Conservation (phyloP, 352 stramenopile species). For the Globisporangium abappressorium region DNA sequence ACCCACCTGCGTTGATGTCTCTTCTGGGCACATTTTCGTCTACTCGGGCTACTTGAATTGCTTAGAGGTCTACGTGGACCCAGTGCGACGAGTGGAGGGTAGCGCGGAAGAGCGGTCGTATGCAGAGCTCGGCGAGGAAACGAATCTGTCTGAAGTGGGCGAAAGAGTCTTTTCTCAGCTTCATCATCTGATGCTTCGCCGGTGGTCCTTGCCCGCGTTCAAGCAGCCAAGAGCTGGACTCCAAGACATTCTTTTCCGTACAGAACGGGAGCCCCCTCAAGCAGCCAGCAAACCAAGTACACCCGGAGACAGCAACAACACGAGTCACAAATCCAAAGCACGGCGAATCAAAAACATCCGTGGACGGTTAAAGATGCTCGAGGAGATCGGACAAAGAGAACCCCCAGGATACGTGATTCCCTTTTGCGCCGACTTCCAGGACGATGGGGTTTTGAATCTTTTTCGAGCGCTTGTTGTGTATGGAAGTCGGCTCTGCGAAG, state of each 20-base stretch:
- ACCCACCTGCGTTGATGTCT: conserved; percentile 52
- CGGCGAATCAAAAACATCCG: conserved; percentile 65
- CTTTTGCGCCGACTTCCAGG: conserved; percentile 60
- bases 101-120: conserved; percentile 2
- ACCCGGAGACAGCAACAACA: not conserved
- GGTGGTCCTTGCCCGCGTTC: conserved; percentile 40
- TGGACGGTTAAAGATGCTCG: conserved; percentile 36
- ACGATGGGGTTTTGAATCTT: conserved; percentile 38
- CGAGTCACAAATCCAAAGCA: conserved; percentile 35
- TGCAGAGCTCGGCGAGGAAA: conserved; percentile 2
- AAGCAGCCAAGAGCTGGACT: conserved; percentile 43
- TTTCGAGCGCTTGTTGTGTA: conserved; percentile 27
- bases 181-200: conserved; percentile 30
- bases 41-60: conserved; percentile 73
- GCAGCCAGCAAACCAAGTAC: conserved; percentile 11
- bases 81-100: conserved; percentile 2
- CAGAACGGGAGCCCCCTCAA: conserved; percentile 25
- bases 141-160: conserved; percentile 27
- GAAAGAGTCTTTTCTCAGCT: conserved; percentile 31
- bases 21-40: conserved; percentile 49
- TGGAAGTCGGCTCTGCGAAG: conserved; percentile 1
- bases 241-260: conserved; percentile 47
- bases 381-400: conserved; percentile 34
- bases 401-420: conserved; percentile 52
- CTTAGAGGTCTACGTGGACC: conserved; percentile 49